Percentiles rank a stretch among this genome's conserved stretches.
These are phyloP conservation scores for Colletotrichum plurivorum DNA, from an alignment of 2,329 filamentous ascomycete species.

Conservation along the genomic window DNA sequence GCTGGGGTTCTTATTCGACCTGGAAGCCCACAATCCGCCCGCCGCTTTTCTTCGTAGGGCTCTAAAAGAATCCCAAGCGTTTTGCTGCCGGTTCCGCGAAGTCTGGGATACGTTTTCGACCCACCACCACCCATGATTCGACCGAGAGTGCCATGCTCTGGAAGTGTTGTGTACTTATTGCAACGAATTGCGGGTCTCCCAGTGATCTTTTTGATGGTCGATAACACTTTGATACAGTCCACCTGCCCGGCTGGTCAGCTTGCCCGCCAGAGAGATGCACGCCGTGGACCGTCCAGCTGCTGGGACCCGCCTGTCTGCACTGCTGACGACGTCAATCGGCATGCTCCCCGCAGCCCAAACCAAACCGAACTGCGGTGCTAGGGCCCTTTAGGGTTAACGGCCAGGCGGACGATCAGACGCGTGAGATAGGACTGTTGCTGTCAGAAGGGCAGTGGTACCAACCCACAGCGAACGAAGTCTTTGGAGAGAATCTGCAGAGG, in stretches of 20 bases:
- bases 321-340: constrained; percentile 17
- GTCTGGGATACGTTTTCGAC: constrained; percentile 17
- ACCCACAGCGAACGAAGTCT: background rate
- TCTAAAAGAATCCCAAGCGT: constrained; percentile 35
- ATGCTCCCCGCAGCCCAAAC: constrained; percentile 1
- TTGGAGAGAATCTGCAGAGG: background rate
- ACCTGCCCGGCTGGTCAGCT: constrained; percentile 2
- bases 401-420: background rate
- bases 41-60: constrained; percentile 38
- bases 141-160: constrained; percentile 23
- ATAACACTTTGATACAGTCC: constrained; percentile 10
- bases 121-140: constrained; percentile 30
- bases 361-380: background rate
- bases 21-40: constrained; percentile 15
- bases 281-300: background rate
- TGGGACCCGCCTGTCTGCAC: constrained; percentile 1
- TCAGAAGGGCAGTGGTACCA: background rate
- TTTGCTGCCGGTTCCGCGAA: constrained; percentile 36
- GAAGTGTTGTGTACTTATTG: constrained; percentile 12
- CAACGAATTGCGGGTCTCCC: constrained; percentile 20
- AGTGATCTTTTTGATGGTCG: constrained; percentile 17
- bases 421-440: background rate
- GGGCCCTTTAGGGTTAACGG: background rate
- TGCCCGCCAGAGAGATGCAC: background rate
- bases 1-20: constrained; percentile 31